These are phyloP conservation scores for Trametes cubensis DNA, from an alignment of 768 basidiomycete species.

Conservation along the genomic window DNA sequence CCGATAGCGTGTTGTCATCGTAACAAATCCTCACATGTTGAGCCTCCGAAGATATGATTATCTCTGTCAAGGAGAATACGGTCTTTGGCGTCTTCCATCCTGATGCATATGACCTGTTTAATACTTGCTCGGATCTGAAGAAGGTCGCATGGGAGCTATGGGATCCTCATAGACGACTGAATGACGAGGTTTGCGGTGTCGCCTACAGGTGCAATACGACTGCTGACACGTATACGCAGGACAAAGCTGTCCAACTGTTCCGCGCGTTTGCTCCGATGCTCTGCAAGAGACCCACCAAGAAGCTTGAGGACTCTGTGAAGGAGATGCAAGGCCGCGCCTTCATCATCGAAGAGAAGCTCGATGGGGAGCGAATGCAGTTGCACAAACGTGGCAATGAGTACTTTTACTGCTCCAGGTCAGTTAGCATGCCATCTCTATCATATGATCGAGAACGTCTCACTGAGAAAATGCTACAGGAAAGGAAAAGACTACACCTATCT, in stretches of 20 bases:
- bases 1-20: background rate
- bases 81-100: constrained; percentile 91
- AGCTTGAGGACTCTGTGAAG: constrained; percentile 81
- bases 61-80: constrained; percentile 92
- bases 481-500: constrained; percentile 90
- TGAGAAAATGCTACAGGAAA: constrained; percentile 55
- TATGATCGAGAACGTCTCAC: background rate
- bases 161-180: constrained; percentile 69
- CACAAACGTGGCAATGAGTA: constrained; percentile 92
- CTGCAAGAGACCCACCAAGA: constrained; percentile 83
- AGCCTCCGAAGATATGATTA: constrained; percentile 72
- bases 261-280: constrained; percentile 93
- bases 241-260: constrained; percentile 82
- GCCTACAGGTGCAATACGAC: background rate
- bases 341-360: constrained; percentile 94
- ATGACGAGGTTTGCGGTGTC: constrained; percentile 48
- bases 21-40: background rate
- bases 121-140: constrained; percentile 95
- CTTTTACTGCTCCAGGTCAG: constrained; percentile 88
- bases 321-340: constrained; percentile 82
- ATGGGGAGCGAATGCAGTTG: constrained; percentile 95
- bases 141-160: constrained; percentile 89
- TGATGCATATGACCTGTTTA: constrained; percentile 92
- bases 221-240: constrained; percentile 45
- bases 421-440: background rate